A percentile compares a stretch with the other conserved stretches of the same genome.
These are phyloP conservation scores for Colletotrichum higginsianum DNA, from an alignment of 2,329 filamentous ascomycete genomes.

Conservation along the genomic window DNA sequence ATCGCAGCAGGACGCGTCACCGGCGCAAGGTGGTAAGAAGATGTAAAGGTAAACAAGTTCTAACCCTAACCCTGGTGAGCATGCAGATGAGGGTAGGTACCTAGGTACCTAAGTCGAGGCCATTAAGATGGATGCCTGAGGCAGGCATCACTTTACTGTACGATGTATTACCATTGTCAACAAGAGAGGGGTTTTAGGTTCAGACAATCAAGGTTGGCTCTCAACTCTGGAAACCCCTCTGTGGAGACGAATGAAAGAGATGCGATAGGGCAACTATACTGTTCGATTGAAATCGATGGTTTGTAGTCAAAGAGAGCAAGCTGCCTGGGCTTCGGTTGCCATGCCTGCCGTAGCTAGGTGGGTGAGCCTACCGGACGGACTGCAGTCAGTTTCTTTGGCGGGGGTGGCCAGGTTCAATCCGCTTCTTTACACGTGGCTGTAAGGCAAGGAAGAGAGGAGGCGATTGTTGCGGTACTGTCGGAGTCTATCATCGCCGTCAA, in stretches of 20 bases:
- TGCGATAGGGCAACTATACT: too few relatives aligned
- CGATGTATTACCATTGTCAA: neutral
- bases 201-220: neutral
- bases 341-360: neutral
- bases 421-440: too few relatives aligned
- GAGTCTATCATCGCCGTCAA: neutral
- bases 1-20: neutral
- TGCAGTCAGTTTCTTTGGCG: neutral
- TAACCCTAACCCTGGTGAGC: slow-evolving; percentile 35
- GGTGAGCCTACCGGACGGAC: neutral
- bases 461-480: too few relatives aligned
- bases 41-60: slow-evolving; percentile 19
- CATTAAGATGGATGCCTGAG: slow-evolving; percentile 6
- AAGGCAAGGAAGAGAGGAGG: too few relatives aligned
- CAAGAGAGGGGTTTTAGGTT: slow-evolving; percentile 9
- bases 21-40: neutral
- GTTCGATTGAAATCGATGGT: neutral
- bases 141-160: slow-evolving; percentile 1
- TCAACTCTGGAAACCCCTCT: slow-evolving; percentile 3
- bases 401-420: too few relatives aligned
- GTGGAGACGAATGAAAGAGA: too few relatives aligned
- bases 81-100: neutral
- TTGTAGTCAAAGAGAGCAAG: neutral
- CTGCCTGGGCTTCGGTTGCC: neutral
- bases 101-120: too few relatives aligned